Conservation (phyloP, 78 protist genomes). For the Dictyostelium citrinum region DNA sequence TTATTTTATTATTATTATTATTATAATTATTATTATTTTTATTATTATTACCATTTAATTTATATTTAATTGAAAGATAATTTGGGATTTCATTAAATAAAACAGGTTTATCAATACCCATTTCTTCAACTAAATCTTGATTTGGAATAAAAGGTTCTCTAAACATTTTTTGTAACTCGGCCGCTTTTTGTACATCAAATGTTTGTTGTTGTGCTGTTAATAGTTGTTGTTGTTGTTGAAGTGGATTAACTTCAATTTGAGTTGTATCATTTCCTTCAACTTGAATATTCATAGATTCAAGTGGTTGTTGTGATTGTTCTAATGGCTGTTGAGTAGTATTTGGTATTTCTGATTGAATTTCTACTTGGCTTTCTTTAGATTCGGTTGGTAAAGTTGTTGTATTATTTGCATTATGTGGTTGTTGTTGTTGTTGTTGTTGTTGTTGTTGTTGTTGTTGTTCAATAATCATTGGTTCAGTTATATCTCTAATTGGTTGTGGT, state of each 20-base stretch:
- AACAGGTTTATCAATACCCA: conserved; percentile 23
- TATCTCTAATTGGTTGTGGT: background rate
- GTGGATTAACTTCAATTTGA: background rate
- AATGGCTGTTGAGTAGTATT: background rate
- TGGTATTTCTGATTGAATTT: background rate
- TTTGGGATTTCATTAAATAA: conserved; percentile 34
- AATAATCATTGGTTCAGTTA: background rate
- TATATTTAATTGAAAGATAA: conserved; percentile 1
- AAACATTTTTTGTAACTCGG: background rate
- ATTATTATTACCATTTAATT: background rate
- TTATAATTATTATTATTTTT: background rate
- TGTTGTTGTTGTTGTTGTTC: background rate
- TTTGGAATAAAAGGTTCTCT: conserved; percentile 1
- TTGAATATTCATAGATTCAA: background rate
- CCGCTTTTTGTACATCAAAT: background rate
- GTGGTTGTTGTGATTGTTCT: background rate
- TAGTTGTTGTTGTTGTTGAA: background rate
- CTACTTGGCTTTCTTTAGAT: background rate
- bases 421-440: background rate
- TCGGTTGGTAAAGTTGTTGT: background rate
- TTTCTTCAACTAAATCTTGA: background rate
- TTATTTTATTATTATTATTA: background rate
- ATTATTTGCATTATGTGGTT: background rate
- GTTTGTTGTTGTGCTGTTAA: background rate
- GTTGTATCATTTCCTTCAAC: background rate